Percentiles rank a stretch among this genome's conserved stretches.
These are phyloP conservation scores for Ajuga chamaepitys DNA, from an alignment of 257 asterid species.

Conservation along the genomic window DNA sequence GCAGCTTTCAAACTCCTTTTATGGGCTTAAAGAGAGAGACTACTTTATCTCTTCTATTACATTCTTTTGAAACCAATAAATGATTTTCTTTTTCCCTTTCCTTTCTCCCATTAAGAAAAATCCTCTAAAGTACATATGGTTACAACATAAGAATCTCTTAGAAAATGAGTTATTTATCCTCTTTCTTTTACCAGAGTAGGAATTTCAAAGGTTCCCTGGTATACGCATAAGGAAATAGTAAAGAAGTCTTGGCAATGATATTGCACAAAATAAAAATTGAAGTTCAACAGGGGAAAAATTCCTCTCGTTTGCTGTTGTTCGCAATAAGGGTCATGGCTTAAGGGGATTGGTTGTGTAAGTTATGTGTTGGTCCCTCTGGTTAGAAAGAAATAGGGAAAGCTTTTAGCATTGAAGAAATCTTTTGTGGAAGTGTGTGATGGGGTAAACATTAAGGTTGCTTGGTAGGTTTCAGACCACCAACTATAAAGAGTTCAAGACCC, in stretches of 20 bases:
- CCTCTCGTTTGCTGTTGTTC: neutral
- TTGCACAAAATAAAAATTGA: neutral
- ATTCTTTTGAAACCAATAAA: neutral
- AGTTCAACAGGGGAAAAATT: neutral
- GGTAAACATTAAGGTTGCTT: too few species aligned
- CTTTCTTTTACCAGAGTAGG: neutral
- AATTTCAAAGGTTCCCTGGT: neutral
- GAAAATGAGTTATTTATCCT: neutral
- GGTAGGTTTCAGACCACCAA: too few species aligned
- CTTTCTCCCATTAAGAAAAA: neutral
- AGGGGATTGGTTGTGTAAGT: too few species aligned
- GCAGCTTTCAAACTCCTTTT: constrained; percentile 8
- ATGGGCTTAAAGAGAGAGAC: neutral
- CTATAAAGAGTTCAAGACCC: too few species aligned
- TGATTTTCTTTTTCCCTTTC: neutral
- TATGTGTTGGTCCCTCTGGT: too few species aligned
- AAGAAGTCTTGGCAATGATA: neutral
- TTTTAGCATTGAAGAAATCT: too few species aligned
- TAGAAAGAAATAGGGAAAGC: too few species aligned
- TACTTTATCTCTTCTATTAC: neutral
- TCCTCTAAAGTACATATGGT: neutral
- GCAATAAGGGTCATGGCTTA: too few species aligned
- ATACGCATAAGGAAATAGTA: neutral
- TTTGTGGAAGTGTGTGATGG: too few species aligned
- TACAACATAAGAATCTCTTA: neutral